Evolutionary conservation across 2,329 filamentous ascomycete species (phyloP).

Genomic region (Fusarium multiceps): DNA sequence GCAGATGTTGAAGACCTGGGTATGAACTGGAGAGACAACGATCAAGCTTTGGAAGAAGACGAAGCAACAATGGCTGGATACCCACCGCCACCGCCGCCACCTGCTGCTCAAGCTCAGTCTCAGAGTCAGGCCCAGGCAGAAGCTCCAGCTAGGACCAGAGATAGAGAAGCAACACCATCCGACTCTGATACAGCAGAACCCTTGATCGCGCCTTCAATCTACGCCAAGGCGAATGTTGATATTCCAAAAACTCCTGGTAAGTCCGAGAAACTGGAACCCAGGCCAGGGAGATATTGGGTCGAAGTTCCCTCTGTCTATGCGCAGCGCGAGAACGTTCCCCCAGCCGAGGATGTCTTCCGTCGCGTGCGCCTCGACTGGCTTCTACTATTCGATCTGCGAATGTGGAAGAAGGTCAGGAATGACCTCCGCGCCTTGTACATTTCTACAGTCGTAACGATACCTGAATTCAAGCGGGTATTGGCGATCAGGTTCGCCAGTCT

Average conservation of each 20-base stretch:
- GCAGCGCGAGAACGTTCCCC: conserved; percentile 69
- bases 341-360: conserved; percentile 88
- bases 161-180: conserved; percentile 74
- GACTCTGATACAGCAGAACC: conserved; percentile 77
- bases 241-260: conserved; percentile 85
- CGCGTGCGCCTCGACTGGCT: conserved; percentile 93
- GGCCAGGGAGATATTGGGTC: conserved; percentile 85
- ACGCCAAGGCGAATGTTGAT: conserved; percentile 72
- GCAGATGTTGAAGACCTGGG: conserved; percentile 59
- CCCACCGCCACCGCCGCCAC: conserved; percentile 69
- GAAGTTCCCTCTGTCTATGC: conserved; percentile 79
- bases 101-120: conserved; percentile 62
- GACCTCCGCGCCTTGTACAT: conserved; percentile 95
- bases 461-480: conserved; percentile 93
- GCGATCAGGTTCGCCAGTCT: conserved; percentile 93
- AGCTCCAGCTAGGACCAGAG: conserved; percentile 57
- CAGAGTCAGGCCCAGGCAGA: conserved; percentile 58
- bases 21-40: conserved; percentile 64
- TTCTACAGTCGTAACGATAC: conserved; percentile 93
- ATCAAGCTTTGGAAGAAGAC: conserved; percentile 77
- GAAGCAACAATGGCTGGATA: conserved; percentile 84
- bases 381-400: conserved; percentile 90
- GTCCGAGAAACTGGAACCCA: conserved; percentile 61
- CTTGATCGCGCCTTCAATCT: conserved; percentile 70
- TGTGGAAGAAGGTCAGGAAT: conserved; percentile 96